Conservation (phyloP, 2,329 filamentous ascomycete genomes). For the Graphiopsis chlorocephala region DNA sequence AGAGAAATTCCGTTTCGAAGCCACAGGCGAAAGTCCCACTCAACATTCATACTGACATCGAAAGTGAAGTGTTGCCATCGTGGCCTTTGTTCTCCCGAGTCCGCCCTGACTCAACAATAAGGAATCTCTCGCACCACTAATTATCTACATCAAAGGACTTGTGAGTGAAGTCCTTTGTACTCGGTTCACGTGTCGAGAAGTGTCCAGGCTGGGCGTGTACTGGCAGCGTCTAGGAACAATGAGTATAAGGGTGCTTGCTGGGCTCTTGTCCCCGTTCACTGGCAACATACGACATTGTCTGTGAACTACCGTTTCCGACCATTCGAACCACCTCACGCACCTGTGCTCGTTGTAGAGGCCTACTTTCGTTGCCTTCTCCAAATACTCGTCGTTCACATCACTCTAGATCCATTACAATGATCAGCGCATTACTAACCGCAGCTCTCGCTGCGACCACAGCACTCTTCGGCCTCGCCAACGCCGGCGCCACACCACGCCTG, state of each 20-base stretch:
- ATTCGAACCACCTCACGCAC: neutral
- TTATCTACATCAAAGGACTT: conserved; percentile 1
- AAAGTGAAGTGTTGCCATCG: neutral
- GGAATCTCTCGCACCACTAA: neutral
- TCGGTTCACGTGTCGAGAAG: conserved; percentile 4
- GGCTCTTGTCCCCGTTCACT: neutral
- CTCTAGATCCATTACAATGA: neutral
- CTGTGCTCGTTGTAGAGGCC: neutral
- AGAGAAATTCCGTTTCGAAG: neutral
- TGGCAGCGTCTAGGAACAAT: conserved; percentile 6
- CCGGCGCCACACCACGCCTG: conserved; percentile 8
- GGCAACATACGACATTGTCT: conserved; percentile 3
- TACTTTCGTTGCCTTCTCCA: neutral
- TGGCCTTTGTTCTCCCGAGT: neutral
- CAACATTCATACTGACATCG: neutral
- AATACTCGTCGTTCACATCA: neutral
- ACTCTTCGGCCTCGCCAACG: neutral
- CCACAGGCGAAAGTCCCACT: neutral
- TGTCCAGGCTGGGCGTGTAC: neutral
- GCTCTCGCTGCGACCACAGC: conserved; percentile 3
- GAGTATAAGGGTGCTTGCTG: neutral
- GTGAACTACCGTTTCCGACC: neutral
- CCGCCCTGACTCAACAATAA: neutral
- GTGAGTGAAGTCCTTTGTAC: conserved; percentile 5
- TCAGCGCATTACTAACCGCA: conserved; percentile 1